phyloP scores from a whole-genome alignment of 2,329 filamentous ascomycete genomes.

The Talaromyces funiculosus region DNA sequence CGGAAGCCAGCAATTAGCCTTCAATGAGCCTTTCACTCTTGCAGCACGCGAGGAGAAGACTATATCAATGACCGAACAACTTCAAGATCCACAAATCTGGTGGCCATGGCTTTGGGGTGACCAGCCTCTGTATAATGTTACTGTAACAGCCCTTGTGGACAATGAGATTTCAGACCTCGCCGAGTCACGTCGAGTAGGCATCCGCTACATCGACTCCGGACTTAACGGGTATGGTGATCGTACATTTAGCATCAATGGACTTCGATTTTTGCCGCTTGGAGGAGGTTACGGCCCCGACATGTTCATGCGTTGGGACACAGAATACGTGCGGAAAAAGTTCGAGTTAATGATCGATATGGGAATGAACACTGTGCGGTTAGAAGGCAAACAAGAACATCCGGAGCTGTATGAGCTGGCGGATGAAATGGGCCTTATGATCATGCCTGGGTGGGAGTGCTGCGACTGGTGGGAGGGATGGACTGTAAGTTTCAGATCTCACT shows the following conservation, averaged over 20 bases:
- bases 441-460: slow-evolving; percentile 62
- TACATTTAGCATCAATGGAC: slow-evolving; percentile 51
- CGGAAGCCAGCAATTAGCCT: slow-evolving; percentile 13
- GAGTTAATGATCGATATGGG: slow-evolving; percentile 56
- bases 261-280: slow-evolving; percentile 56
- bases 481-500: slow-evolving; percentile 16
- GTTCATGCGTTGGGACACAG: slow-evolving; percentile 53
- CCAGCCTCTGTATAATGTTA: slow-evolving; percentile 48
- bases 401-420: slow-evolving; percentile 57
- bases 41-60: slow-evolving; percentile 35
- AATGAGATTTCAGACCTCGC: slow-evolving; percentile 30
- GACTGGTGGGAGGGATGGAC: slow-evolving; percentile 63
- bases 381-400: slow-evolving; percentile 60
- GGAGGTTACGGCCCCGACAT: slow-evolving; percentile 58
- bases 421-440: slow-evolving; percentile 55
- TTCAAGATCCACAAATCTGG: slow-evolving; percentile 51
- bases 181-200: slow-evolving; percentile 43
- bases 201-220: slow-evolving; percentile 49
- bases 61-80: slow-evolving; percentile 31
- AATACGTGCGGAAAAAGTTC: slow-evolving; percentile 47
- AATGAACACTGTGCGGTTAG: slow-evolving; percentile 58
- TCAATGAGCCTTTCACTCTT: slow-evolving; percentile 35
- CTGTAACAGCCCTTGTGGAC: slow-evolving; percentile 24
- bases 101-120: slow-evolving; percentile 57
- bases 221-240: slow-evolving; percentile 52